Percentiles rank a stretch among this genome's conserved stretches.
phyloP scores from a whole-genome alignment of 305 asterid genomes.

The Fraxinus baroniana region DNA sequence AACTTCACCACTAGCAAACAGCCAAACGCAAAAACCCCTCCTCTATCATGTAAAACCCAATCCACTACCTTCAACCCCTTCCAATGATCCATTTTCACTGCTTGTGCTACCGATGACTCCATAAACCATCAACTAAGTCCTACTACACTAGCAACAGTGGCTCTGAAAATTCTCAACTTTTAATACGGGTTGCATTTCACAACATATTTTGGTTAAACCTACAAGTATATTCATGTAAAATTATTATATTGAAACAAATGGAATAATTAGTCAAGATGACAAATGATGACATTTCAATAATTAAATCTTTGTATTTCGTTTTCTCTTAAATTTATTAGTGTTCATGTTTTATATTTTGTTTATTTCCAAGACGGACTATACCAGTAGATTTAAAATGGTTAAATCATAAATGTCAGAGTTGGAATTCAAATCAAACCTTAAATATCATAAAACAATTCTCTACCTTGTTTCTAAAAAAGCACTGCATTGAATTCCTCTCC shows the following conservation, averaged over 20 bases:
- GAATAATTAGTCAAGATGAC: not conserved
- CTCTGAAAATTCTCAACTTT: not conserved
- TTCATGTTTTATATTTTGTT: not conserved
- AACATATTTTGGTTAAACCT: no score
- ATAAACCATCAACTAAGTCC: not conserved
- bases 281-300: not conserved
- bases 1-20: not conserved
- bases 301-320: not conserved
- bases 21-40: not conserved
- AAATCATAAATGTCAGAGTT: not conserved
- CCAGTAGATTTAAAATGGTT: not conserved
- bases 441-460: not conserved
- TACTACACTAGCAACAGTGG: not conserved
- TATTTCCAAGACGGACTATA: not conserved
- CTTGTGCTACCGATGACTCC: not conserved
- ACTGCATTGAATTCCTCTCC: not conserved
- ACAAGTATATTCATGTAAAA: not conserved
- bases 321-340: not conserved
- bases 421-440: not conserved
- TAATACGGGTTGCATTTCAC: no score
- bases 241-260: not conserved
- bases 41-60: not conserved
- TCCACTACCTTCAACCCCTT: not conserved
- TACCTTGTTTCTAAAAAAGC: not conserved
- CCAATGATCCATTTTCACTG: not conserved